Evolutionary conservation across 2,329 filamentous ascomycete genomes (phyloP), one percentile per base, ranked within the genome.

Genomic region (Venturia nashicola): DNA sequence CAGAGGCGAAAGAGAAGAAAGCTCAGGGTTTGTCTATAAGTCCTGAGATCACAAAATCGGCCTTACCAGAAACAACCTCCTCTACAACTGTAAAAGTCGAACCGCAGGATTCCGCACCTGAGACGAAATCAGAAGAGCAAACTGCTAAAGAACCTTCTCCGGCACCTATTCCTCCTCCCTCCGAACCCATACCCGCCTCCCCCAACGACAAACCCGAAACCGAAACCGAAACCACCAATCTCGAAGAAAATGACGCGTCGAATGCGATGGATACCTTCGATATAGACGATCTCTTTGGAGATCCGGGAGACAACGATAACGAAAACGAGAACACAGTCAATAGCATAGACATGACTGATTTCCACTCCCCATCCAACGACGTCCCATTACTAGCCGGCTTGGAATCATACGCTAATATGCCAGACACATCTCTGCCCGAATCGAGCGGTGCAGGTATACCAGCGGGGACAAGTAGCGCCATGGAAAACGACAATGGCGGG

Each of bases 341-440:
- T 9, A 44, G 43, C 59, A 46, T 61, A 46, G 64, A 67, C 62
- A 61, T 63, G 60, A 63, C 63, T 43, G 65, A 68, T 51, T 59
- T 66, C 54, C 48, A 61, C 40, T 66, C 66, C 63, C 65, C 64
- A 18, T 60, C 66, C 59, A 57, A 67, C 67, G 54, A 68, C 68
- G 71, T 77, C 36, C 72, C 75, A 2, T 70, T 78, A 8, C 68
- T 76, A 7, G 71, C 77, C 44, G 72, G 77, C 64, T 68, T 79
- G 62, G 71, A 78, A 65, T 71, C 75, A 68, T 77, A 75, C 67
- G 73, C 76, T 20, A 77, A 76, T 46, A 69, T 65, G 44, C 54
- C 62, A 32, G 61, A 59, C 32, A 43, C 27, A 14, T 39, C 46
- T 34, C 27, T 63, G 2, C 51, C 61, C 34, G 48, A 63, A 27